A percentile compares a stretch with the other conserved stretches of the same genome.
Evolutionary conservation across 768 basidiomycete species (phyloP).

Genomic region (Tephrocybe sp.): DNA sequence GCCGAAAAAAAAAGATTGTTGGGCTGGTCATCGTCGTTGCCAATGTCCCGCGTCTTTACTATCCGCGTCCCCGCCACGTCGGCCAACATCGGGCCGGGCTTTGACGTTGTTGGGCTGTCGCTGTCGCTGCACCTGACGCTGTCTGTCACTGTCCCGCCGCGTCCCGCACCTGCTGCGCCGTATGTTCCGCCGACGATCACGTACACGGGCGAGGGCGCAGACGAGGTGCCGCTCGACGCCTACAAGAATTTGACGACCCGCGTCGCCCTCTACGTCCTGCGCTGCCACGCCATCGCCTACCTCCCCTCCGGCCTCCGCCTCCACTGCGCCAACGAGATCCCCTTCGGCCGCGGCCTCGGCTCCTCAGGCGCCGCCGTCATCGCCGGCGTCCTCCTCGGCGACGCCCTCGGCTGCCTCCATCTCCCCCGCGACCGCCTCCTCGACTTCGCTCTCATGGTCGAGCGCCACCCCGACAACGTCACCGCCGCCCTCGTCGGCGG

Average conservation of each 20-base stretch:
- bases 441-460: conserved; percentile 98
- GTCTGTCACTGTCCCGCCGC: background rate
- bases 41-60: conserved; percentile 42
- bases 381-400: conserved; percentile 89
- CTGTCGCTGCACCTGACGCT: conserved; percentile 77
- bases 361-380: conserved; percentile 99
- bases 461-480: conserved; percentile 98
- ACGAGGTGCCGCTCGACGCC: conserved; percentile 88
- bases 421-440: conserved; percentile 75
- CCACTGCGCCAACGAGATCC: conserved; percentile 88
- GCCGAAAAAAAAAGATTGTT: background rate
- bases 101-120: conserved; percentile 98
- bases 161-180: conserved; percentile 18
- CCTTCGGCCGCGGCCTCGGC: conserved; percentile 95
- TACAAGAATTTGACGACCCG: conserved; percentile 98
- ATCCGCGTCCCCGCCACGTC: conserved; percentile 96
- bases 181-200: conserved; percentile 60
- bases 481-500: conserved; percentile 96
- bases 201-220: conserved; percentile 87
- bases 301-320: conserved; percentile 81
- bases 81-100: conserved; percentile 98
- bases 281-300: conserved; percentile 71
- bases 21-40: background rate
- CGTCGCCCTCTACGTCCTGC: conserved; percentile 96
- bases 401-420: conserved; percentile 73